A percentile compares a stretch with the other conserved stretches of the same genome.
Conservation (phyloP, 2,329 filamentous ascomycete species). For the Davidsoniella australis region DNA sequence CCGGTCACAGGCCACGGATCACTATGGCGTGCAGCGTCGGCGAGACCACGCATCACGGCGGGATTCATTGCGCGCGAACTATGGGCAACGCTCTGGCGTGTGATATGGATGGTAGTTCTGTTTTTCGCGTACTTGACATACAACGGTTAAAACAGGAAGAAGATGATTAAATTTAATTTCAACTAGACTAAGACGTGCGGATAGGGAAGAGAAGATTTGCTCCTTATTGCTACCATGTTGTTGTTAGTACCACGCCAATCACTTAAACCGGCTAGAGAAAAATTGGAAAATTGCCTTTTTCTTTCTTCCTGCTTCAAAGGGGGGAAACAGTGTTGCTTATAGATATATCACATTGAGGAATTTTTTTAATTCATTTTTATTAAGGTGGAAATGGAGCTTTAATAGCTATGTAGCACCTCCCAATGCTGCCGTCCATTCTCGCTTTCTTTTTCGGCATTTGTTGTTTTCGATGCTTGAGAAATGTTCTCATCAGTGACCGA, state of each 20-base stretch:
- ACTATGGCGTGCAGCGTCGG: slow-evolving; percentile 18
- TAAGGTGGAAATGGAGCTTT: too few species aligned
- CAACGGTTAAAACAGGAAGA: slow-evolving; percentile 29
- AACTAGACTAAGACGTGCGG: not conserved
- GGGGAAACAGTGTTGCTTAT: too few species aligned
- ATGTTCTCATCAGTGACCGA: too few species aligned
- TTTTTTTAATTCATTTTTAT: too few species aligned
- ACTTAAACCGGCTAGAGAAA: not conserved
- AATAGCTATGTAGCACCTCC: too few species aligned
- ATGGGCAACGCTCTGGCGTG: slow-evolving; percentile 40
- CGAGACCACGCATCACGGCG: slow-evolving; percentile 22
- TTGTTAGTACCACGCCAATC: not conserved
- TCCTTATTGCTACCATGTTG: not conserved
- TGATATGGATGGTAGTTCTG: slow-evolving; percentile 42
- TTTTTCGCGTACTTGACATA: slow-evolving; percentile 54
- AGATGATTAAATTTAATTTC: not conserved
- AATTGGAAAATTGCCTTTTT: too few species aligned
- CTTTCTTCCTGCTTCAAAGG: too few species aligned
- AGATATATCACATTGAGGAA: too few species aligned
- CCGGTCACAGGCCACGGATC: slow-evolving; percentile 3
- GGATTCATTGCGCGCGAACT: slow-evolving; percentile 41
- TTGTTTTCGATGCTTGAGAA: too few species aligned
- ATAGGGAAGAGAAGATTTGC: not conserved
- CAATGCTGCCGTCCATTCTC: too few species aligned
- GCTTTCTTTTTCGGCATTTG: too few species aligned